Evolutionary conservation across 768 basidiomycete genomes (phyloP).

Genomic region (Chalciporus sphaerocephalus): DNA sequence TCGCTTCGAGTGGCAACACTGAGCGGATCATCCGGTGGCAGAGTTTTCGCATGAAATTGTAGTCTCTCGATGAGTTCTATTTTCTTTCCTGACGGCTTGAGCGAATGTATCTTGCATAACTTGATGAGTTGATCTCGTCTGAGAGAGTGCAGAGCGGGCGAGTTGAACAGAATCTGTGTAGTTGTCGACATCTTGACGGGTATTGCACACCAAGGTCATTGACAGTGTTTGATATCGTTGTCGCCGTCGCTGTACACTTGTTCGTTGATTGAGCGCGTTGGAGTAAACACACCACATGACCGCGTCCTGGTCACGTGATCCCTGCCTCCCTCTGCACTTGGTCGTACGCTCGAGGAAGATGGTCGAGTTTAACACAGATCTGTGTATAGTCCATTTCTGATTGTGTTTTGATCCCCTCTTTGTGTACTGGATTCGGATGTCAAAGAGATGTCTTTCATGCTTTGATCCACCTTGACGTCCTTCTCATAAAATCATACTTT

Average conservation of each 20-base stretch:
- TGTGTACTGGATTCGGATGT: background rate
- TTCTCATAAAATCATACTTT: no score
- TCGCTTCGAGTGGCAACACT: constrained; percentile 55
- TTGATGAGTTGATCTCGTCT: constrained; percentile 83
- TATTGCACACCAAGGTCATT: constrained; percentile 12
- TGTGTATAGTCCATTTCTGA: background rate
- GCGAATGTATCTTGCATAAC: constrained; percentile 76
- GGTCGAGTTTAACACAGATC: background rate
- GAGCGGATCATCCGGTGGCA: constrained; percentile 53
- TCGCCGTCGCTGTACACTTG: constrained; percentile 2
- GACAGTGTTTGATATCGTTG: background rate
- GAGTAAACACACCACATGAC: constrained; percentile 15
- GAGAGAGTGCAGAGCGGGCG: constrained; percentile 76
- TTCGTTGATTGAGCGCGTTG: constrained; percentile 18
- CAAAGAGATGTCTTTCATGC: background rate
- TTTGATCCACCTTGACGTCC: background rate
- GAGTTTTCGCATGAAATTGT: constrained; percentile 59
- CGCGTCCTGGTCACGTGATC: constrained; percentile 17
- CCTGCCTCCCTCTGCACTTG: background rate
- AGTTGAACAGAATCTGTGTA: constrained; percentile 79
- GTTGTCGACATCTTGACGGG: constrained; percentile 54
- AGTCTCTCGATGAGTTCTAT: constrained; percentile 65
- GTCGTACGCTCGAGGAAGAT: no score
- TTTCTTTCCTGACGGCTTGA: constrained; percentile 81
- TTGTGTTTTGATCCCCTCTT: background rate